Percentiles rank a stretch among this genome's conserved stretches.
These are phyloP conservation scores for Brachypodium distachyon DNA, from an alignment of 202 grass and related monocot genomes.

Conservation along the genomic window DNA sequence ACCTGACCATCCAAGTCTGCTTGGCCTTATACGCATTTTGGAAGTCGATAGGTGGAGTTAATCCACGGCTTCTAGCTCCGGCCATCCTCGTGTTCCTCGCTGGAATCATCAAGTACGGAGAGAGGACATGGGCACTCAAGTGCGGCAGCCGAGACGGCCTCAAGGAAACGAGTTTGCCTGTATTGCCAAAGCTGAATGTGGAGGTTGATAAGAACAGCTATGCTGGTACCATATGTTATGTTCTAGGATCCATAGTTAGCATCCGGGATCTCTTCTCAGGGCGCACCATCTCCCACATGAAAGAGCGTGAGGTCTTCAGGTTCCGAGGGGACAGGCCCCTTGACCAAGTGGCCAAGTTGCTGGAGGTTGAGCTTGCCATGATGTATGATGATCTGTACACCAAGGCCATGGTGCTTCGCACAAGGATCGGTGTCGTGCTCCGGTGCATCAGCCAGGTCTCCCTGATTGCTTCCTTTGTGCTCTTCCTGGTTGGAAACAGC, in stretches of 20 bases:
- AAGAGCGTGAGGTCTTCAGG: background rate
- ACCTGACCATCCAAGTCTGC: conserved; percentile 15
- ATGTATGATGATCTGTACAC: conserved; percentile 19
- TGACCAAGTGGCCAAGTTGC: background rate
- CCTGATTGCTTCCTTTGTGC: background rate
- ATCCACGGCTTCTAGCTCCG: background rate
- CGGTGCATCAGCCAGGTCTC: conserved; percentile 12
- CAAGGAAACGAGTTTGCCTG: background rate
- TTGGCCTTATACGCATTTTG: conserved; percentile 10
- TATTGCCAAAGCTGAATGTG: background rate
- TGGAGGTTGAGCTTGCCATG: conserved; percentile 18
- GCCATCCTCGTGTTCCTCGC: conserved; percentile 1
- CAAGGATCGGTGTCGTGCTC: background rate
- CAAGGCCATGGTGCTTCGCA: conserved; percentile 20
- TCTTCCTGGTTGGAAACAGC: background rate
- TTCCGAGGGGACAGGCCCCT: background rate
- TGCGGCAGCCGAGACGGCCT: conserved; percentile 14
- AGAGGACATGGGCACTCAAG: conserved; percentile 30
- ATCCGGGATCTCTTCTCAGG: conserved; percentile 12
- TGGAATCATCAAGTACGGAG: conserved; percentile 29
- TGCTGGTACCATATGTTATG: background rate
- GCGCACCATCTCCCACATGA: conserved; percentile 2
- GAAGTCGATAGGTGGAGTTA: background rate
- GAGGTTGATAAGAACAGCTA: background rate
- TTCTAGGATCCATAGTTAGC: background rate